Evolutionary conservation across 2,329 filamentous ascomycete genomes (phyloP), one percentile per base, ranked within the genome.

Genomic region (Chalara sp.): DNA sequence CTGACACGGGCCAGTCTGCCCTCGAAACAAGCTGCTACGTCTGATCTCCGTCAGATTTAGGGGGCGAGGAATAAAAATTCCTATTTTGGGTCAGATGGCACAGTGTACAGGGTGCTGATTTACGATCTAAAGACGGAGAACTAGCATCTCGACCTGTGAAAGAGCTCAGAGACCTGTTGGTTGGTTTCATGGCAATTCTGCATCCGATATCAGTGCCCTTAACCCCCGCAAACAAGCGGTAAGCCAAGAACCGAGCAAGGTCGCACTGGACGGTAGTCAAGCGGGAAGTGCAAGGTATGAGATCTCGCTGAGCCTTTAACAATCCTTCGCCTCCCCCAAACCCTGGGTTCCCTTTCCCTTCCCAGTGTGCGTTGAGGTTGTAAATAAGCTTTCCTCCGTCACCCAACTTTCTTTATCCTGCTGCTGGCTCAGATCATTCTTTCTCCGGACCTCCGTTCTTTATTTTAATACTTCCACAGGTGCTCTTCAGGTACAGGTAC

Each of bases 381-480:
- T 72, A 72, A 67, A 68, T 64, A 67, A 67, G 67, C 67, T 63
- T 65, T 63, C 65, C 64, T 64, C 67, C 58, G 61, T 61, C 65
- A 67, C 64, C 66, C 71, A 73, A 48, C 30, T 32, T 50, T 41
- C 37, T 32, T 44, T 21, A 28, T 66, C 64, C 58, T 50, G 65
- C 79, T 81, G 78, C 80, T 82, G 78, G 78, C 70, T 80, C 78
- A 81, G 78, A 78, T 71, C 70, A 62, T 68, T 75, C 70, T 68
- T 72, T 75, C 70, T 63, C 54, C 57, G 51, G 53, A 56, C 51
- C 53, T 58, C 48, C 67, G 64, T 68, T 67, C 68, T 62, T 57
- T 60, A 59, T 54, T 54, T 53, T 50, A 56, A 57, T 56, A 58
- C 58, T 59, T 39, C 46, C 50, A 52, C 47, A 29, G 49, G 30